These are phyloP conservation scores for Triticum turgidum DNA, from an alignment of 176 grass and related monocot genomes.

Conservation along the genomic window DNA sequence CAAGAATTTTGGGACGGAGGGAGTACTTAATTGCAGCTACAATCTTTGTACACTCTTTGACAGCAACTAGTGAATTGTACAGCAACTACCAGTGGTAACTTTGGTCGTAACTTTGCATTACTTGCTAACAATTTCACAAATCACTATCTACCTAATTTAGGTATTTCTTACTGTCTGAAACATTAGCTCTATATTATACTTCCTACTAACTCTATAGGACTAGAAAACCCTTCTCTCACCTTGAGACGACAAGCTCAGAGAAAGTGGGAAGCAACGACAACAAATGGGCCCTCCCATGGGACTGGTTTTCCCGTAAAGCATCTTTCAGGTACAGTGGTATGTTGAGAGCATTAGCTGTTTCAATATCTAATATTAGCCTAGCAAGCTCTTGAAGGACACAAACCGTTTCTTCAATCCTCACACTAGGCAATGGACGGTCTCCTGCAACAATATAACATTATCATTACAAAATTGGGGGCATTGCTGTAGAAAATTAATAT, in stretches of 20 bases:
- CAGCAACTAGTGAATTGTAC: background rate
- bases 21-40: background rate
- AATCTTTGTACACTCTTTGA: background rate
- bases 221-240: constrained; percentile 53
- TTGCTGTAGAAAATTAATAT: background rate
- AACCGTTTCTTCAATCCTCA: constrained; percentile 79
- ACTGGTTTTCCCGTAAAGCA: constrained; percentile 46
- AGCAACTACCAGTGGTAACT: background rate
- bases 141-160: background rate
- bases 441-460: constrained; percentile 57
- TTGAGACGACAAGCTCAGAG: constrained; percentile 93
- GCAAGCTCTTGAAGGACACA: constrained; percentile 93
- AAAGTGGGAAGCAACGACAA: constrained; percentile 84
- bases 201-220: background rate
- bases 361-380: constrained; percentile 70
- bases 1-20: too few relatives aligned
- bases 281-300: constrained; percentile 64
- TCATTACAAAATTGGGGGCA: constrained; percentile 28
- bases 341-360: constrained; percentile 56
- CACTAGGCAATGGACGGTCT: constrained; percentile 70
- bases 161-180: background rate
- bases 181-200: background rate
- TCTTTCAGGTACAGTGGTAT: constrained; percentile 71
- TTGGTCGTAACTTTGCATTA: background rate
- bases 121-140: background rate